These are phyloP conservation scores for Naganishia kalamii DNA, from an alignment of 768 basidiomycete genomes.

Conservation along the genomic window DNA sequence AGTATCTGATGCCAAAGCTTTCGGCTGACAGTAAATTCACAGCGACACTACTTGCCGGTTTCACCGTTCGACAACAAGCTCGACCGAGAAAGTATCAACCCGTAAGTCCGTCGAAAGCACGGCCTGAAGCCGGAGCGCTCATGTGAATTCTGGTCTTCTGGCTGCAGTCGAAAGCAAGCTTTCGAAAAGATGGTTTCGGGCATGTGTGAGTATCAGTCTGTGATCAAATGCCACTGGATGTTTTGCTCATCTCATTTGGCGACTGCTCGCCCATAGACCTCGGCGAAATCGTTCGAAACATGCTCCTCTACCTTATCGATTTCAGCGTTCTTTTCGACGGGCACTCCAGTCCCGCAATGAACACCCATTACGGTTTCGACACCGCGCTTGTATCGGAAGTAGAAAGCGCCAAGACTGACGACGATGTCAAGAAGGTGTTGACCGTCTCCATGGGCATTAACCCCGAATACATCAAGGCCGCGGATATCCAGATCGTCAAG, in stretches of 20 bases:
- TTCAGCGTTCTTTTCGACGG: conserved; percentile 64
- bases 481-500: conserved; percentile 62
- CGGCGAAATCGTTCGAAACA: conserved; percentile 82
- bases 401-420: conserved; percentile 59
- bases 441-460: conserved; percentile 59
- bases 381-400: conserved; percentile 83
- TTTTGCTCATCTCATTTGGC: neutral
- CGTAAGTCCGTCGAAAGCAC: conserved; percentile 47
- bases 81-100: conserved; percentile 91
- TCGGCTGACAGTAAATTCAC: conserved; percentile 7
- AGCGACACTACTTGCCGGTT: conserved; percentile 76
- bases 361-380: conserved; percentile 90
- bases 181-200: conserved; percentile 99
- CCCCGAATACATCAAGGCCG: conserved; percentile 52
- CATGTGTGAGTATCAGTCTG: conserved; percentile 57
- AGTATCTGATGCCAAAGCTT: neutral
- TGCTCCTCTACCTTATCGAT: conserved; percentile 69
- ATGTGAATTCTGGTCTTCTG: neutral
- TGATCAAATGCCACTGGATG: neutral
- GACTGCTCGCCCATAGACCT: conserved; percentile 52
- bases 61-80: conserved; percentile 87
- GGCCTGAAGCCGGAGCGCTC: neutral
- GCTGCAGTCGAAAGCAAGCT: conserved; percentile 62
- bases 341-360: conserved; percentile 62
- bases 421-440: conserved; percentile 54